Percentiles rank a stretch among this genome's conserved stretches.
phyloP scores from a whole-genome alignment of 169 alveolate genomes.

The Cryptosporidium bovis region DNA sequence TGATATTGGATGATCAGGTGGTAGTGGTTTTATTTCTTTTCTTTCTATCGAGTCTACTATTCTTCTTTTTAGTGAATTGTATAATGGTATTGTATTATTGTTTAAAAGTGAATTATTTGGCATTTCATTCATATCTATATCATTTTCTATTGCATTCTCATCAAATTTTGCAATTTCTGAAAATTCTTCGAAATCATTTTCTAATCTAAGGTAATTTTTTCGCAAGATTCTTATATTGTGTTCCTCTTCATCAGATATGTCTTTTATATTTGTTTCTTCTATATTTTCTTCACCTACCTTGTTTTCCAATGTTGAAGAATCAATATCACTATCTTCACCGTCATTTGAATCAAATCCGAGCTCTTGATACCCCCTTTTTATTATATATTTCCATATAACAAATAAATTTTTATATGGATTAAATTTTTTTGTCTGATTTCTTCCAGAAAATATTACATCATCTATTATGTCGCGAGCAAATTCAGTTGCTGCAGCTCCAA shows the following conservation, averaged over 20 bases:
- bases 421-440: conserved; percentile 33
- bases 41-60: conserved; percentile 71
- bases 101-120: neutral
- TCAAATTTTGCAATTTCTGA: conserved; percentile 45
- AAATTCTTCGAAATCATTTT: conserved; percentile 39
- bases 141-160: neutral
- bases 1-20: conserved; percentile 64
- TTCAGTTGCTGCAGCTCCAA: conserved; percentile 75
- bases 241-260: conserved; percentile 29
- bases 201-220: conserved; percentile 16
- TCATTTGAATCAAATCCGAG: conserved; percentile 48
- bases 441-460: conserved; percentile 49
- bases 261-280: neutral
- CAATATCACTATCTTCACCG: neutral
- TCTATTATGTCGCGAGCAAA: conserved; percentile 63
- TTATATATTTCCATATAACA: conserved; percentile 50
- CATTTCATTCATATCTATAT: neutral
- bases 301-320: conserved; percentile 17
- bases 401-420: conserved; percentile 42
- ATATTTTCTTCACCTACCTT: conserved; percentile 54
- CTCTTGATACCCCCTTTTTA: conserved; percentile 63
- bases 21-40: conserved; percentile 14
- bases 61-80: conserved; percentile 52
- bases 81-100: conserved; percentile 38
- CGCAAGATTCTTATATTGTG: conserved; percentile 17